Percentiles rank a stretch among this genome's conserved stretches.
phyloP scores from a whole-genome alignment of 192 early-diverging fungal species.

The Coemansia sp. region DNA sequence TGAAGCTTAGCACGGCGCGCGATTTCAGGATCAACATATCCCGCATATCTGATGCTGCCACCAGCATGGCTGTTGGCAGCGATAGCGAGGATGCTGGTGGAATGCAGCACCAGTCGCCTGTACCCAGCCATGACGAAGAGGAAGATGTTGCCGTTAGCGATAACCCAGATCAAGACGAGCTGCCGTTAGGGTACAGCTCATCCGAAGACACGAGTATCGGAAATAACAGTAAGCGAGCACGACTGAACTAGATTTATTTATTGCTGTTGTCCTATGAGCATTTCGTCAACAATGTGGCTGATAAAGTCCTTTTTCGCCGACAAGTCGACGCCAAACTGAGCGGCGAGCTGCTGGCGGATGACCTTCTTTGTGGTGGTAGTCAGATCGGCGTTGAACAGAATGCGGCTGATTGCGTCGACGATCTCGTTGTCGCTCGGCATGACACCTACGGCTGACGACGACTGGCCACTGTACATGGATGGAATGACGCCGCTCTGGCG shows the following conservation, averaged over 20 bases:
- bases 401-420: conserved; percentile 59
- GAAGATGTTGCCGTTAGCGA: not conserved
- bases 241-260: not conserved
- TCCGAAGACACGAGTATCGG: not conserved
- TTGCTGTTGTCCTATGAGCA: conserved; percentile 26
- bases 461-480: conserved; percentile 8
- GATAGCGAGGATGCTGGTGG: conserved; percentile 4
- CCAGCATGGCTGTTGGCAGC: conserved; percentile 1
- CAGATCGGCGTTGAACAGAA: conserved; percentile 68
- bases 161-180: not conserved
- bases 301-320: conserved; percentile 68
- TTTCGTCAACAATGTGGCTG: conserved; percentile 57
- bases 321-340: conserved; percentile 69
- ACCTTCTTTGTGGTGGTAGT: conserved; percentile 77
- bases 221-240: not conserved
- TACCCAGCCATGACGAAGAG: not conserved
- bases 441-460: not conserved
- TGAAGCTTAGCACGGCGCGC: conserved; percentile 73
- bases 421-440: conserved; percentile 73
- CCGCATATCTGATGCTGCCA: conserved; percentile 30
- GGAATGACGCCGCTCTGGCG: conserved; percentile 7
- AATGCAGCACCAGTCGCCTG: not conserved
- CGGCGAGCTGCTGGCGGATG: conserved; percentile 68
- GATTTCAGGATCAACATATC: conserved; percentile 70
- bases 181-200: not conserved